phyloP scores from a whole-genome alignment of 2,329 filamentous ascomycete species.

The Lasiodiplodia sp. region DNA sequence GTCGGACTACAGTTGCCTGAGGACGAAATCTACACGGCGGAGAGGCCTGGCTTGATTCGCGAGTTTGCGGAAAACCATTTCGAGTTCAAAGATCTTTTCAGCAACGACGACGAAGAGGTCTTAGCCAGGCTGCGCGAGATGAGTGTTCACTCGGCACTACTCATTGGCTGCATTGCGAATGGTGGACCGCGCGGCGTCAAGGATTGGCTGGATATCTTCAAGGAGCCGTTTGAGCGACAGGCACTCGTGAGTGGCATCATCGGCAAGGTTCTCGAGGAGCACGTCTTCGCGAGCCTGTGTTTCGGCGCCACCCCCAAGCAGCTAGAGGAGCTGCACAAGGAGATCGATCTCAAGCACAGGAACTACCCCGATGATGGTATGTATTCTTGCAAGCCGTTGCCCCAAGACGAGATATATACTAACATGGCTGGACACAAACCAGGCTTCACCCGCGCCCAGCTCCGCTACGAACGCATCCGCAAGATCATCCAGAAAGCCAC shows the following conservation, averaged over 20 bases:
- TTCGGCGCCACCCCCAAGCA: constrained; percentile 4
- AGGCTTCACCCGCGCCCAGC: constrained; percentile 19
- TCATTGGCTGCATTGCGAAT: constrained; percentile 5
- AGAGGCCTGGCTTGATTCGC: background rate
- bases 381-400: background rate
- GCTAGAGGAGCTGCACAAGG: background rate
- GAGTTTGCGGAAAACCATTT: constrained; percentile 7
- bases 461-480: background rate
- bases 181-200: constrained; percentile 1
- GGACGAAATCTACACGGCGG: background rate
- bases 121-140: background rate
- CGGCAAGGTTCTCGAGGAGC: constrained; percentile 22
- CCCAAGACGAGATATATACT: background rate
- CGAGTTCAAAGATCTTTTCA: background rate
- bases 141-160: background rate
- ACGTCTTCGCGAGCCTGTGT: constrained; percentile 26
- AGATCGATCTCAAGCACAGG: constrained; percentile 9
- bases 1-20: background rate
- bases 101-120: background rate
- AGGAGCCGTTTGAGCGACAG: background rate
- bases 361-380: constrained; percentile 17
- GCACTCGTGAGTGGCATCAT: constrained; percentile 14
- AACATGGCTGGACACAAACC: background rate
- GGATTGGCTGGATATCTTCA: constrained; percentile 14
- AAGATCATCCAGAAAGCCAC: background rate